phyloP scores from a whole-genome alignment of 805 yeast genomes.

The Helenozyma rhizophorensis region DNA sequence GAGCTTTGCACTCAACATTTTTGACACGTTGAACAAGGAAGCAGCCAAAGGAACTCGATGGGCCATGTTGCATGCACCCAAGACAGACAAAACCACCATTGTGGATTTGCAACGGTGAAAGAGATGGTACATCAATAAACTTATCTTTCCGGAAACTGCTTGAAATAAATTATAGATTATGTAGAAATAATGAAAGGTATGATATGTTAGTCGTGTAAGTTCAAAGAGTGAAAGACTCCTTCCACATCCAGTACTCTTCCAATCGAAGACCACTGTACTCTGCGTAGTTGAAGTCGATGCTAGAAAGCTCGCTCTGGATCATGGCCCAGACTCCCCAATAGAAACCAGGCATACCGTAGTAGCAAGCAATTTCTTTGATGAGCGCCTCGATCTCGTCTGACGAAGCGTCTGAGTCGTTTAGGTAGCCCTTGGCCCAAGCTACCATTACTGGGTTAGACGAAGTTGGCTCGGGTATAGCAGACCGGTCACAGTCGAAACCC shows the following conservation, averaged over 20 bases:
- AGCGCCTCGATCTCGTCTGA: constrained; percentile 36
- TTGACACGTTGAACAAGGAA: constrained; percentile 70
- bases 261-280: constrained; percentile 56
- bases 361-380: constrained; percentile 52
- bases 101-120: constrained; percentile 24
- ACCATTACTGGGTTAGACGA: constrained; percentile 40
- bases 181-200: neutral
- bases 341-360: constrained; percentile 78
- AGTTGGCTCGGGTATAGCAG: constrained; percentile 53
- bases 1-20: constrained; percentile 72
- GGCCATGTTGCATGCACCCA: constrained; percentile 76
- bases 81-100: constrained; percentile 57
- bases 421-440: constrained; percentile 57
- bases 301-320: constrained; percentile 64
- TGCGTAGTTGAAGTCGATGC: constrained; percentile 68
- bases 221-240: constrained; percentile 17
- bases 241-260: constrained; percentile 71
- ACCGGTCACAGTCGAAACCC: constrained; percentile 67
- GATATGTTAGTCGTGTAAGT: too few relatives aligned
- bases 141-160: too few relatives aligned
- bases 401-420: constrained; percentile 30
- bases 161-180: neutral
- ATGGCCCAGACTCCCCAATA: constrained; percentile 86
- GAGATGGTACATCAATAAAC: too few relatives aligned
- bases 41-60: constrained; percentile 64